Evolutionary conservation across 148 eudicot genomes (phyloP).

Genomic region (Salicornia ramosissima): DNA sequence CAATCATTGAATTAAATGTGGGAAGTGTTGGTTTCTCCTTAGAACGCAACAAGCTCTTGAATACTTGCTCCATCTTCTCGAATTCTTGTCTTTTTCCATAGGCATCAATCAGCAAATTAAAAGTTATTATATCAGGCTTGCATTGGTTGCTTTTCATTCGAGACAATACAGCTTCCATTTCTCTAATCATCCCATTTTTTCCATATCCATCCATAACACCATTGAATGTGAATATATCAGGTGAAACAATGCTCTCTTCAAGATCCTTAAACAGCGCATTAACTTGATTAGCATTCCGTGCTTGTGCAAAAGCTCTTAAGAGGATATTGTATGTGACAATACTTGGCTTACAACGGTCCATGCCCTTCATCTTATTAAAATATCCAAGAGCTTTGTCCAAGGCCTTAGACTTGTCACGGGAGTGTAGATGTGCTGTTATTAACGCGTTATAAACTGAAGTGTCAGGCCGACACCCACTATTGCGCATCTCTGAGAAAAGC

Average conservation of each 20-base stretch:
- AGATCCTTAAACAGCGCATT: conserved; percentile 66
- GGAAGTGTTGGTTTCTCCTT: conserved; percentile 82
- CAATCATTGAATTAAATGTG: conserved; percentile 90
- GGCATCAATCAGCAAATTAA: conserved; percentile 79
- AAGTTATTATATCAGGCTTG: conserved; percentile 81
- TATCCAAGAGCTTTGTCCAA: conserved; percentile 67
- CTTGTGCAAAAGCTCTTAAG: conserved; percentile 85
- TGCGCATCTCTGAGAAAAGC: conserved; percentile 98
- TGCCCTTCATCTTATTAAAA: conserved; percentile 87
- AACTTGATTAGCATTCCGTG: conserved; percentile 62
- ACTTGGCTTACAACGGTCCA: conserved; percentile 73
- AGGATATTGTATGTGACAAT: conserved; percentile 88
- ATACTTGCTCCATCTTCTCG: conserved; percentile 92
- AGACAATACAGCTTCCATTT: conserved; percentile 75
- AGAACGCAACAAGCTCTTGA: conserved; percentile 70
- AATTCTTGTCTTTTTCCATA: conserved; percentile 91
- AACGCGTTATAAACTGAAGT: conserved; percentile 86
- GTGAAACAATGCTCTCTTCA: conserved; percentile 54
- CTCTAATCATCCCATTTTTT: conserved; percentile 86
- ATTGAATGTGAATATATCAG: conserved; percentile 85
- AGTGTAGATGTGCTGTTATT: conserved; percentile 81
- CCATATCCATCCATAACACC: conserved; percentile 98
- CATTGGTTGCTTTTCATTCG: conserved; percentile 71
- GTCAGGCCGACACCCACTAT: conserved; percentile 86
- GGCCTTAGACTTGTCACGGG: conserved; percentile 81